phyloP scores from a whole-genome alignment of 1,284 basidiomycete genomes.

The Sutorius eximius region DNA sequence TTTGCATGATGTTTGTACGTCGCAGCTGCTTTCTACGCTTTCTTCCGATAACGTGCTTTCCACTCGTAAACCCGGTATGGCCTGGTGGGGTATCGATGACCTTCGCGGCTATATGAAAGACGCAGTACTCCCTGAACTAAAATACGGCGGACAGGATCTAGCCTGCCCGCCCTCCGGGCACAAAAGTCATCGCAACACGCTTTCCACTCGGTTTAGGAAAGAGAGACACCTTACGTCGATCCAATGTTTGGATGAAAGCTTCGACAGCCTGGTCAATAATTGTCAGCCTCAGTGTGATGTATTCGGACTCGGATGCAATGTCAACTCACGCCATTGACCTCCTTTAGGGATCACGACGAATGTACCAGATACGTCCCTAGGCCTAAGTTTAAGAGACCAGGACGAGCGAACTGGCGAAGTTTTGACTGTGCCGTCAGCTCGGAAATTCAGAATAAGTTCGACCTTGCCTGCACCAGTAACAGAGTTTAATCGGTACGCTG shows the following conservation, averaged over 20 bases:
- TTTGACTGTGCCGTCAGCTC: constrained; percentile 36
- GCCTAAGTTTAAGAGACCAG: constrained; percentile 26
- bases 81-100: constrained; percentile 38
- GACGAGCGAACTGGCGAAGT: constrained; percentile 30
- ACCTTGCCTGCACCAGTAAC: constrained; percentile 33
- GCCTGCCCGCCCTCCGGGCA: constrained; percentile 34
- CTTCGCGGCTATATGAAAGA: constrained; percentile 39
- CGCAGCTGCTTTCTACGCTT: neutral
- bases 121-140: constrained; percentile 41
- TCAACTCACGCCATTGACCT: constrained; percentile 9
- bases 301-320: neutral
- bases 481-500: constrained; percentile 33
- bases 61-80: constrained; percentile 17
- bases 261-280: constrained; percentile 31
- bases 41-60: neutral
- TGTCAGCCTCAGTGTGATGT: constrained; percentile 20
- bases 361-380: constrained; percentile 32
- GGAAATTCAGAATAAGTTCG: constrained; percentile 29
- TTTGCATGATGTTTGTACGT: constrained; percentile 4
- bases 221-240: constrained; percentile 37
- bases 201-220: constrained; percentile 38
- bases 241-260: constrained; percentile 23
- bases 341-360: constrained; percentile 28
- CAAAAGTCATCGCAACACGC: constrained; percentile 39
- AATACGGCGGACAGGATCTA: constrained; percentile 29